Conservation (phyloP, 176 grass and related monocot species). For the Saccharum officinarum region DNA sequence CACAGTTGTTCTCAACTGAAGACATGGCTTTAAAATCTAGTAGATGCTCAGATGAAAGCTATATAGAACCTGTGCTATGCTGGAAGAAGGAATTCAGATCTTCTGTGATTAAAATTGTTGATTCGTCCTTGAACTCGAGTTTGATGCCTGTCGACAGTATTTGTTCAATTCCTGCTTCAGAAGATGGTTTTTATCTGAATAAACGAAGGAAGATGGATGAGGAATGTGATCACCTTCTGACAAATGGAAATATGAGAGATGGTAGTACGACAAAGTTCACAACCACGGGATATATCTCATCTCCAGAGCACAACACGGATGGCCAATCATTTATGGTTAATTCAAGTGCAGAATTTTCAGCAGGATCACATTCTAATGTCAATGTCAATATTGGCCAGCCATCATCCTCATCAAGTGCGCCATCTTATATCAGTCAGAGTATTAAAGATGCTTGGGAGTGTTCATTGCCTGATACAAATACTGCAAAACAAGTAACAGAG, state of each 20-base stretch:
- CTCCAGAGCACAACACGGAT: conserved; percentile 7
- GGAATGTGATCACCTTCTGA: conserved; percentile 23
- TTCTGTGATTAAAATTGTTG: conserved; percentile 18
- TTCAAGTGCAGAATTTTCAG: conserved; percentile 15
- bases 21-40: conserved; percentile 47
- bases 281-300: conserved; percentile 27
- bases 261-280: not conserved
- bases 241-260: conserved; percentile 37
- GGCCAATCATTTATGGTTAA: not conserved
- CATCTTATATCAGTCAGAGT: conserved; percentile 28
- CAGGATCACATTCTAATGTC: conserved; percentile 9
- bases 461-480: conserved; percentile 39
- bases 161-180: conserved; percentile 13
- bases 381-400: conserved; percentile 27
- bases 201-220: conserved; percentile 56
- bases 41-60: conserved; percentile 26
- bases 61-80: conserved; percentile 28
- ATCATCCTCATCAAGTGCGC: conserved; percentile 28
- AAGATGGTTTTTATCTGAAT: conserved; percentile 36
- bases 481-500: conserved; percentile 36
- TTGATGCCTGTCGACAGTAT: not conserved
- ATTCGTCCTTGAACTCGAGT: conserved; percentile 32
- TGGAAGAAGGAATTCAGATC: conserved; percentile 42
- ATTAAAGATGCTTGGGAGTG: conserved; percentile 39
- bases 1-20: conserved; percentile 23